Conservation (phyloP, 768 basidiomycete species). For the Cyathus striatus region DNA sequence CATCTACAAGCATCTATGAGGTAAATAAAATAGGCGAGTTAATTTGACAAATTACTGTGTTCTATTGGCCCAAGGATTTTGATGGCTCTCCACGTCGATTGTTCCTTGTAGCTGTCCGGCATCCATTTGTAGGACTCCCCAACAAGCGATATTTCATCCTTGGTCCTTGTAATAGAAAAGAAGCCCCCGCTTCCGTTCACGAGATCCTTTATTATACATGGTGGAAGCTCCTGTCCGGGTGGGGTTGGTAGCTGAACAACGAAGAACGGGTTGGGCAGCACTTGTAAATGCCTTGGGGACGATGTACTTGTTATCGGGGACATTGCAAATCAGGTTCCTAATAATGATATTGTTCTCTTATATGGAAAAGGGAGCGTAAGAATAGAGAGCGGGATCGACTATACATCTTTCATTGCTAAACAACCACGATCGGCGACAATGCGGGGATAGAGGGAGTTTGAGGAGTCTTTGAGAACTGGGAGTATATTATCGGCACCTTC, state of each 20-base stretch:
- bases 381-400: not conserved
- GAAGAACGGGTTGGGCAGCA: constrained; percentile 39
- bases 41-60: constrained; percentile 37
- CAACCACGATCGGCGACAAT: constrained; percentile 2
- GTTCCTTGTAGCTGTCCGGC: constrained; percentile 27
- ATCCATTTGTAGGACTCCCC: constrained; percentile 33
- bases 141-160: constrained; percentile 60
- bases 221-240: constrained; percentile 28
- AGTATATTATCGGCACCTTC: no score
- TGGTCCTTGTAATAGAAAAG: constrained; percentile 53
- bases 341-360: not conserved
- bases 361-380: not conserved
- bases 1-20: constrained; percentile 24
- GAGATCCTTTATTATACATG: constrained; percentile 24
- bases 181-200: constrained; percentile 24
- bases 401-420: no score
- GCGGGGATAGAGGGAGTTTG: constrained; percentile 7
- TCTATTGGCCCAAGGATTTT: constrained; percentile 66
- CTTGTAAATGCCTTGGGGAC: constrained; percentile 42
- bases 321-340: not conserved
- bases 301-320: constrained; percentile 19
- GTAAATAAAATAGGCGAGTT: not conserved
- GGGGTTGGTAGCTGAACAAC: constrained; percentile 39
- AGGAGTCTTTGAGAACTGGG: no score
- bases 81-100: constrained; percentile 51